Evolutionary conservation across 208 protist species (phyloP), one percentile per base, ranked within the genome.

Genomic region (Crithidia expoeki): DNA sequence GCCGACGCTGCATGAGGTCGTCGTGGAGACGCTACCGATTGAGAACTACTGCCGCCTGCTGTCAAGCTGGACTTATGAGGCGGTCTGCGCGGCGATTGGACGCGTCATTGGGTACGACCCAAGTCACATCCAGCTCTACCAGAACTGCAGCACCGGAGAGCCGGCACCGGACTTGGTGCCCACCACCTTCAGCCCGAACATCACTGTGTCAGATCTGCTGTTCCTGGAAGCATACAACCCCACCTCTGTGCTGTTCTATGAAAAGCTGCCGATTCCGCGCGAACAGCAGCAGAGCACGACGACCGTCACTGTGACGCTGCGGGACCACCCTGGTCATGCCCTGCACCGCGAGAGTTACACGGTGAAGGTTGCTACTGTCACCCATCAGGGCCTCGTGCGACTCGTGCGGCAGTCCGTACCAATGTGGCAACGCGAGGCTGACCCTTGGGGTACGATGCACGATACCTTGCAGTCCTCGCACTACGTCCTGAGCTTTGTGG

Each of bases 41-140:
- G 77, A 79, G 59, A 53, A 76, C 32, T 55, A 53, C 30, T 77
- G 72, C 33, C 55, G 69, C n/a, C 78, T 88, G 70, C 53, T 80
- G 23, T 71, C 59, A 6, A 61, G 56, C 25, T 89, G 79, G 84
- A 65, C 27, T 34, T 88, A 86, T 68, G 84, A 84, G 46, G 75
- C 76, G 16, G 71, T 85, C 11, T 90, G 88, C 64, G 80, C 86
- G 36, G 68, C 70, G 0, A 77, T 90, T 56, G 78, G 73, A 10
- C 68, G 66, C 42, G 21, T 28, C 10, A 58, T 78, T 34, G 76
- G 55, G 30, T 64, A 62, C 32, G 77, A 89, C 53, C 77, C 84
- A 21, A 79, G 77, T 38, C 77, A 65, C 57, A 74, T 93, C 21
- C 88, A 82, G 34, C 67, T 93, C 7, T 93, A 93, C 74, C 73